Evolutionary conservation across 192 early-diverging fungal species (phyloP).

Genomic region (Podila horticola): DNA sequence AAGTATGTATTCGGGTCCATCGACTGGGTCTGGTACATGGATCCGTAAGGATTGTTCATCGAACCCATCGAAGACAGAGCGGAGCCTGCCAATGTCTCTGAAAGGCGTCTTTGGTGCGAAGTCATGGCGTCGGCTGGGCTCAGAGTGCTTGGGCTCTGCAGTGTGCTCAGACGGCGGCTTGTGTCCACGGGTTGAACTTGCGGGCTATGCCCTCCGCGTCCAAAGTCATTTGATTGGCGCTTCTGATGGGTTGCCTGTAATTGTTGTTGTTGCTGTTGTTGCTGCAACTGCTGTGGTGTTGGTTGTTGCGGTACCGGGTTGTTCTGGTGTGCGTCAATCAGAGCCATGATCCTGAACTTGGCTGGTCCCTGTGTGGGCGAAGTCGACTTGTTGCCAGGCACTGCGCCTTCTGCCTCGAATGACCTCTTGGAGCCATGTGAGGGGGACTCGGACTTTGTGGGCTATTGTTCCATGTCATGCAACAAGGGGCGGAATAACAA

Average conservation of each 20-base stretch:
- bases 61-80: conserved; percentile 6
- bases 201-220: not conserved
- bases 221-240: not conserved
- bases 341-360: conserved; percentile 49
- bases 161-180: not conserved
- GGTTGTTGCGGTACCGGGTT: conserved; percentile 14
- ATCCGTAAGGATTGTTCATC: not conserved
- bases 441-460: conserved; percentile 17
- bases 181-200: conserved; percentile 11
- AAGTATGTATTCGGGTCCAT: not conserved
- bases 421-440: conserved; percentile 39
- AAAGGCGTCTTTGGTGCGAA: conserved; percentile 23
- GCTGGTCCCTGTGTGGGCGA: conserved; percentile 47
- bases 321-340: conserved; percentile 48
- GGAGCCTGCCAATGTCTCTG: conserved; percentile 9
- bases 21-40: conserved; percentile 5
- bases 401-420: conserved; percentile 19
- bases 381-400: not conserved
- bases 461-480: not conserved
- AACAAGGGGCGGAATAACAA: too few species aligned
- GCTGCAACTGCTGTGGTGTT: conserved; percentile 17
- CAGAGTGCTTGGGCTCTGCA: conserved; percentile 28
- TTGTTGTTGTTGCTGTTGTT: conserved; percentile 18
- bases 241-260: not conserved
- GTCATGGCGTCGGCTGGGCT: conserved; percentile 32